phyloP scores from a whole-genome alignment of 257 asterid species.

The Forsythia suspensa region DNA sequence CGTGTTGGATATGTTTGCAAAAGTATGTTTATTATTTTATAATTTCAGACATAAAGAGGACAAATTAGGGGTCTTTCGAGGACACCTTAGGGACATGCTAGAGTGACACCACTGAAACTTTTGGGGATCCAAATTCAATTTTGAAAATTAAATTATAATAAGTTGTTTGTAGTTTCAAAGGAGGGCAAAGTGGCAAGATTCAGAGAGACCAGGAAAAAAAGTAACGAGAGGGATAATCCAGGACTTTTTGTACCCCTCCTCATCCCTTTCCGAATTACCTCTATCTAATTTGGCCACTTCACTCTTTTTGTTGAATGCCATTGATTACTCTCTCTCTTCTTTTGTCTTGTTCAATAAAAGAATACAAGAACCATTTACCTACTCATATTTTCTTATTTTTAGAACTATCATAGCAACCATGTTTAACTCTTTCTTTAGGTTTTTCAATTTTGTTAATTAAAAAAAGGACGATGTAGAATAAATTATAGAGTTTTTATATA shows the following conservation, averaged over 20 bases:
- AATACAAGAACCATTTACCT: not conserved
- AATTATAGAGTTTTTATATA: not conserved
- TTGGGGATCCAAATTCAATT: not conserved
- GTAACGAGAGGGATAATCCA: not conserved
- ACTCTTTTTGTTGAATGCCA: not conserved
- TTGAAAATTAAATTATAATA: not conserved
- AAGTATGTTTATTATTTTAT: not conserved
- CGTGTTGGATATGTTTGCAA: not conserved
- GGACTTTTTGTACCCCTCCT: not conserved
- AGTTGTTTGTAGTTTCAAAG: not conserved
- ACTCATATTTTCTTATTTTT: not conserved
- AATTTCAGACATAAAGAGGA: not conserved
- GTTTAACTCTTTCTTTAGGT: not conserved
- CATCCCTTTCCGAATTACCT: not conserved
- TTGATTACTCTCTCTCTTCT: not conserved
- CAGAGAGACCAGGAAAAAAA: not conserved
- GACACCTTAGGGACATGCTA: not conserved
- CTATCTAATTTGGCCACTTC: not conserved
- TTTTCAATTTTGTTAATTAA: not conserved
- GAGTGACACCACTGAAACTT: not conserved
- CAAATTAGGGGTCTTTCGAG: not conserved
- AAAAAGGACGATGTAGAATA: not conserved
- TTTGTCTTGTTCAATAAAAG: not conserved
- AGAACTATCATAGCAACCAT: not conserved
- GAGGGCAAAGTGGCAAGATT: not conserved